phyloP scores from a whole-genome alignment of 306 rosid species.

The Vachellia collinsii region DNA sequence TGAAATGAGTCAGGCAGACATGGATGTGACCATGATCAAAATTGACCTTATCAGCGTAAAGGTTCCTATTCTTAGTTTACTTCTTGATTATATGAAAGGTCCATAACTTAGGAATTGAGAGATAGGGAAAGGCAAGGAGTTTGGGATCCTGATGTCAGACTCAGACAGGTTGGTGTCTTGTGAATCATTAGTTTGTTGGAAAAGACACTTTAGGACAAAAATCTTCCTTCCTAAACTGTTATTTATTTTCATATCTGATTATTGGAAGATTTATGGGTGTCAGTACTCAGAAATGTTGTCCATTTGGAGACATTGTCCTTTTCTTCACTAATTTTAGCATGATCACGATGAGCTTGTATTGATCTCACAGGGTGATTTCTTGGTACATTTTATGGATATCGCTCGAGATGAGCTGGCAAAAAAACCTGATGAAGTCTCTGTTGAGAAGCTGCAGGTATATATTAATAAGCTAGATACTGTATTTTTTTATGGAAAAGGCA shows the following conservation, averaged over 20 bases:
- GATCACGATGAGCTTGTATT: conserved; percentile 24
- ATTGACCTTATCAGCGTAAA: not conserved
- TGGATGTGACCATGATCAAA: not conserved
- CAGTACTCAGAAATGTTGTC: conserved; percentile 14
- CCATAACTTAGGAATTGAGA: not conserved
- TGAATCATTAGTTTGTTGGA: not conserved
- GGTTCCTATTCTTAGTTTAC: not conserved
- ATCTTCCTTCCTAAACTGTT: conserved; percentile 13
- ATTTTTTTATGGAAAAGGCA: not conserved
- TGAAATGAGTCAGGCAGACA: conserved; percentile 1
- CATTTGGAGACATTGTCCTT: conserved; percentile 3
- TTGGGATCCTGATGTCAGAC: not conserved
- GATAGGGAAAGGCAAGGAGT: not conserved
- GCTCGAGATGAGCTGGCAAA: conserved; percentile 86
- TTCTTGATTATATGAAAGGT: not conserved
- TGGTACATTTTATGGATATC: conserved; percentile 98
- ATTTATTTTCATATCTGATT: not conserved
- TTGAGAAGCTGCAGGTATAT: conserved; percentile 94
- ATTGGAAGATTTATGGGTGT: conserved; percentile 21
- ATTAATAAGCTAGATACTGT: conserved; percentile 30
- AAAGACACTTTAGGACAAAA: not conserved
- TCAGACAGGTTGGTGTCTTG: not conserved
- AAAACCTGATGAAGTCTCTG: conserved; percentile 94
- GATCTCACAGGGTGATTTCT: conserved; percentile 86
- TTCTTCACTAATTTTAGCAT: conserved; percentile 26